Conservation (phyloP, 495 filamentous ascomycete species). For the Neurospora hispaniola region DNA sequence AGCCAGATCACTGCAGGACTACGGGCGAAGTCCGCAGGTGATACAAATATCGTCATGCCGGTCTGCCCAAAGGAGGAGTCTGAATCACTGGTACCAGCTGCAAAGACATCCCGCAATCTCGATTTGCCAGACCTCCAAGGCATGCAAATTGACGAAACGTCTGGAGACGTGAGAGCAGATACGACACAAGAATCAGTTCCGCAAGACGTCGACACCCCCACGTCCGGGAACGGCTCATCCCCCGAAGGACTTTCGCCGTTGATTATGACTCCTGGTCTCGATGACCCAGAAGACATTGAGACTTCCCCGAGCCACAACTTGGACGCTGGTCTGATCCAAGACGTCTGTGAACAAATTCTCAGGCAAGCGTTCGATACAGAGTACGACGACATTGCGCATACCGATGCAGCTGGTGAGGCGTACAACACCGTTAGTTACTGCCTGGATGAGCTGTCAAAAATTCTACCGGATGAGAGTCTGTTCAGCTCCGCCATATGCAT, state of each 20-base stretch:
- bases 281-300: background rate
- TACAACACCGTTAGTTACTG: slow-evolving; percentile 16
- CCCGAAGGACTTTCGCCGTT: background rate
- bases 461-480: slow-evolving; percentile 8
- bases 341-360: slow-evolving; percentile 15
- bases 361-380: slow-evolving; percentile 16
- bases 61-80: background rate
- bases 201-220: background rate
- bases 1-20: background rate
- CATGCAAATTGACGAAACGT: background rate
- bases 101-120: background rate
- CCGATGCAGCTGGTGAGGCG: slow-evolving; percentile 5
- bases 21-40: background rate
- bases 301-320: background rate
- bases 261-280: background rate
- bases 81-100: background rate
- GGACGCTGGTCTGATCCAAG: slow-evolving; percentile 10
- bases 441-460: slow-evolving; percentile 16
- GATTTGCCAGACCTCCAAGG: background rate
- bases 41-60: background rate
- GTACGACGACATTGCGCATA: slow-evolving; percentile 14
- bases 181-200: background rate
- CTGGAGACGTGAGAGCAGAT: background rate
- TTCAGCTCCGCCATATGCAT: background rate
- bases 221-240: background rate